These are phyloP conservation scores for Candida caryicola DNA, from an alignment of 805 yeast species.

Conservation along the genomic window DNA sequence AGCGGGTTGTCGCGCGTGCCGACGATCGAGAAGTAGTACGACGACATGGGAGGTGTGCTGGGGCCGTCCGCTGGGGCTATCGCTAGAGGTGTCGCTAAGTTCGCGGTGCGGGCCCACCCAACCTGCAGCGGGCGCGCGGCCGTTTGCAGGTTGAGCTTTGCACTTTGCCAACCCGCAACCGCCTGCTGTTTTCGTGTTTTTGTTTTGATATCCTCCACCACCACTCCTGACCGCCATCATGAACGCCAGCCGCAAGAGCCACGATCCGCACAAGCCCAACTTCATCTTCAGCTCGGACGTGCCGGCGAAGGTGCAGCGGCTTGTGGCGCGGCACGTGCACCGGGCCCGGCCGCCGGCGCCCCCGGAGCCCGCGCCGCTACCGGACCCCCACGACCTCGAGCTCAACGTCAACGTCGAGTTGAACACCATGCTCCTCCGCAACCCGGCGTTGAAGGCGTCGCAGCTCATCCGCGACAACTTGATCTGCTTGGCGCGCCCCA, in stretches of 20 bases:
- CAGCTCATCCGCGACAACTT: slow-evolving; percentile 33
- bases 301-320: slow-evolving; percentile 19
- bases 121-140: background rate
- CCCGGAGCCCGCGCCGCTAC: no score
- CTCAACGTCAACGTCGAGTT: slow-evolving; percentile 29
- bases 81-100: no score
- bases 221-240: background rate
- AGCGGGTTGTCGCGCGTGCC: slow-evolving; percentile 85
- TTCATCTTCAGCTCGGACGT: slow-evolving; percentile 38
- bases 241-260: slow-evolving; percentile 4
- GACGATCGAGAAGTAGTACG: slow-evolving; percentile 85
- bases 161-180: no score
- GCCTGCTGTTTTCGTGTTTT: slow-evolving; percentile 2
- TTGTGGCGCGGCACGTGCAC: slow-evolving; percentile 3
- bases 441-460: slow-evolving; percentile 26
- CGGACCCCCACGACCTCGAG: no score
- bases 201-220: background rate
- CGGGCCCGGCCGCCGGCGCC: no score
- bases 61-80: no score
- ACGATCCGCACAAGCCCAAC: slow-evolving; percentile 36
- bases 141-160: slow-evolving; percentile 2
- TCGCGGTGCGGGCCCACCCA: background rate
- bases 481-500: slow-evolving; percentile 29
- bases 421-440: slow-evolving; percentile 33
- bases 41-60: no score